phyloP scores from a whole-genome alignment of 2,329 filamentous ascomycete species.

The Cadophora luteo-olivacea region DNA sequence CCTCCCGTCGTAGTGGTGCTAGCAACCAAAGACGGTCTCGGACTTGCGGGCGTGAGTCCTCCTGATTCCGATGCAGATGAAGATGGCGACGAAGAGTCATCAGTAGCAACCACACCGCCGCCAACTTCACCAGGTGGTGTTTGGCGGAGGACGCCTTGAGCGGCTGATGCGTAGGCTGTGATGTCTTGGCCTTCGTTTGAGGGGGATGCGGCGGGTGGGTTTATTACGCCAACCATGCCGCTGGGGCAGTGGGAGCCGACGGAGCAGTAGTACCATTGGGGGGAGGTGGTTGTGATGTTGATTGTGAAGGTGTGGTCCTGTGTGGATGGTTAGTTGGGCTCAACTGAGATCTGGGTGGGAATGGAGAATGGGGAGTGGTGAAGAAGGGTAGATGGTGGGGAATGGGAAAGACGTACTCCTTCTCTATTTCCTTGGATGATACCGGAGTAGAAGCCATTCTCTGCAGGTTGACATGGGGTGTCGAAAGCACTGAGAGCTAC shows the following conservation, averaged over 20 bases:
- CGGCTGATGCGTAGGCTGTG: slow-evolving; percentile 26
- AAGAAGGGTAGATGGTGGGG: neutral
- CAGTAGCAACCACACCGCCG: slow-evolving; percentile 30
- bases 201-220: slow-evolving; percentile 39
- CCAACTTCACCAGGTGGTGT: slow-evolving; percentile 22
- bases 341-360: neutral
- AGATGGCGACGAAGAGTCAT: neutral
- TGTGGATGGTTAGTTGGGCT: slow-evolving; percentile 2
- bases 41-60: neutral
- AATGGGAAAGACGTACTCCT: slow-evolving; percentile 28
- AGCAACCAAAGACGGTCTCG: neutral
- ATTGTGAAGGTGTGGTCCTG: slow-evolving; percentile 35
- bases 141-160: slow-evolving; percentile 10
- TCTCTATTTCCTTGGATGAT: slow-evolving; percentile 24
- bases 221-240: slow-evolving; percentile 53
- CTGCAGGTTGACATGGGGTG: slow-evolving; percentile 42
- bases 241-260: slow-evolving; percentile 48
- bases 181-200: slow-evolving; percentile 33
- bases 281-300: slow-evolving; percentile 47
- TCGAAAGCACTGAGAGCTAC: slow-evolving; percentile 47
- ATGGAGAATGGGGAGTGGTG: neutral
- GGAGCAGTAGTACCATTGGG: slow-evolving; percentile 53
- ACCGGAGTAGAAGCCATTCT: slow-evolving; percentile 34
- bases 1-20: neutral
- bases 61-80: neutral